phyloP scores from a whole-genome alignment of 371 early-diverging fungal genomes.

The Mortierella sp. region DNA sequence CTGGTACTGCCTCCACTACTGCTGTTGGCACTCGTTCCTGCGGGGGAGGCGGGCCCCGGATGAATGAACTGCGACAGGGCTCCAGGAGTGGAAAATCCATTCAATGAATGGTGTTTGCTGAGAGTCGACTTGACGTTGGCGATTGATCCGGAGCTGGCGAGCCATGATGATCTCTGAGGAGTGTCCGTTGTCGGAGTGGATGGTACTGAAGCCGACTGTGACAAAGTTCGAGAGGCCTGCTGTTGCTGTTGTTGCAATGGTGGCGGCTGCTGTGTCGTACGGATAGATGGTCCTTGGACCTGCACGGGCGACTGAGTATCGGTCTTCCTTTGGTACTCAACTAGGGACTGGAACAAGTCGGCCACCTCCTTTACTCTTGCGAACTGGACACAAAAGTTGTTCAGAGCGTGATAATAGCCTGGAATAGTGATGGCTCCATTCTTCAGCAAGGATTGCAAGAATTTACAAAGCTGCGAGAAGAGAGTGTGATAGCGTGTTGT shows the following conservation, averaged over 20 bases:
- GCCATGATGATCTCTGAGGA: constrained; percentile 36
- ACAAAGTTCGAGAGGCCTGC: constrained; percentile 5
- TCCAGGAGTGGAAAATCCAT: constrained; percentile 47
- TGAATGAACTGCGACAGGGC: constrained; percentile 53
- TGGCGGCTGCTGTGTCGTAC: not conserved
- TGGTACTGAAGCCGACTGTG: constrained; percentile 27
- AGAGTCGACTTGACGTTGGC: constrained; percentile 33
- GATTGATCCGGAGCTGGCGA: constrained; percentile 52
- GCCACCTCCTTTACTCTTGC: constrained; percentile 67
- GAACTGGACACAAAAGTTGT: constrained; percentile 73
- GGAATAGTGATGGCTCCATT: constrained; percentile 62
- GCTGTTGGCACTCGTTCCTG: not conserved
- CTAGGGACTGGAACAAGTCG: constrained; percentile 56
- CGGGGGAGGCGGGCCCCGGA: constrained; percentile 45
- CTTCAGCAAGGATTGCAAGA: constrained; percentile 72
- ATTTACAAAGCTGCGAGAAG: constrained; percentile 68
- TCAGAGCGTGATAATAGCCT: constrained; percentile 74
- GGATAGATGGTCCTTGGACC: constrained; percentile 9
- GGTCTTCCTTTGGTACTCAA: constrained; percentile 46
- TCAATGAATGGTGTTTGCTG: constrained; percentile 37
- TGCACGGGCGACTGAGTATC: constrained; percentile 33
- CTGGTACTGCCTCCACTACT: not conserved
- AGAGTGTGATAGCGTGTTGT: not conserved
- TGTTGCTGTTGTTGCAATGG: constrained; percentile 13
- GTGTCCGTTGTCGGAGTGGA: constrained; percentile 26